Base-by-base conservation (phyloP, 2,329 filamentous ascomycete species). In the Pseudocercospora fuligena region DNA sequence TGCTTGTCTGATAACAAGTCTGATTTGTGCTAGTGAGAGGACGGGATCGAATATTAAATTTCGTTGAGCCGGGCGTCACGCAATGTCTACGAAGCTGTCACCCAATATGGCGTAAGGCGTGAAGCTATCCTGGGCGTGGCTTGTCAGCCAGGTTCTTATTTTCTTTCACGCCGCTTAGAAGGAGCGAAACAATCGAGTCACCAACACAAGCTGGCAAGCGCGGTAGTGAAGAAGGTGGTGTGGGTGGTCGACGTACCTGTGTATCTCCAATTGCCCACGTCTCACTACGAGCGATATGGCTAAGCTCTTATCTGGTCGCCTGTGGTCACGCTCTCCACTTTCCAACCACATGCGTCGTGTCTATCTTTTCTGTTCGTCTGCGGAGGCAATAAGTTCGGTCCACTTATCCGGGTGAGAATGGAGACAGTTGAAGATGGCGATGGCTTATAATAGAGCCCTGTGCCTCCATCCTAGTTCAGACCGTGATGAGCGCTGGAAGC, bases 91-190 rank as follows among this genome's bases (percentile, higher is more conserved):
- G 49, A 21, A 46, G 47, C 21, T 40, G 61, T 62, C 40, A 60
- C 64, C 64, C 54, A 31, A 62, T 62, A 63, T 59, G 53, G 53
- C 59, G 59, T 62, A 59, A 62, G 25, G 47, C 47, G 47, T 31
- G 31, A 57, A 27, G 47, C 19, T 27, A 27, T 51, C 19, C 47
- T 23, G 47, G 47, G 19, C 19, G 47, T 51, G 47, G 47, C 47
- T 51, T 21, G 47, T 27, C 47, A 27, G 47, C 47, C 19, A 27
- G 47, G 47, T 51, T 51, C 23, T 21, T 12, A 25, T 51, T 11
- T 25, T 27, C 23, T 51, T 51, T 21, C 9, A 51, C 21, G 19
- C 19, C n/a, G 40, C 40, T 16, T 23, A 51, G 47, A 51, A 51
- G 47, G 47, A 12, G 23, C 47, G 21, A 51, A 12, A 51, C 47